These are phyloP conservation scores for Fusarium nelsonii DNA, from an alignment of 2,329 filamentous ascomycete genomes.

Conservation along the genomic window DNA sequence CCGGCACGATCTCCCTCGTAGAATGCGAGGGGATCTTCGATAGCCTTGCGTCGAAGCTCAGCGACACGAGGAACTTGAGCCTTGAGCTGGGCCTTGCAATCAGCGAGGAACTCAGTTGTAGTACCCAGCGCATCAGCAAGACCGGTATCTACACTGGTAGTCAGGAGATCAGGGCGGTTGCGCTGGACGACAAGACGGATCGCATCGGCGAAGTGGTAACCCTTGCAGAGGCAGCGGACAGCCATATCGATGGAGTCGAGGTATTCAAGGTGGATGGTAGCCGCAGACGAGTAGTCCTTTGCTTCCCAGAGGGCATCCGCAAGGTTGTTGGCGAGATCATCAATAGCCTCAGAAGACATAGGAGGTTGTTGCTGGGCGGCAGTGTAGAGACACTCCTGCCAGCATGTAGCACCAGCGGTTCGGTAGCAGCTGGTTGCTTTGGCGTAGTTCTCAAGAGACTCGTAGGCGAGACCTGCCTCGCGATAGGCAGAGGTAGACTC, in stretches of 20 bases:
- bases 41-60: constrained; percentile 84
- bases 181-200: constrained; percentile 78
- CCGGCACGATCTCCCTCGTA: constrained; percentile 80
- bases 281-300: constrained; percentile 85
- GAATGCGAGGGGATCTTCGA: constrained; percentile 87
- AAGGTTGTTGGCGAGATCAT: constrained; percentile 77
- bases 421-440: constrained; percentile 87
- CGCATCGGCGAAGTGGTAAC: constrained; percentile 89
- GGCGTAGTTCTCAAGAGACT: constrained; percentile 80
- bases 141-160: constrained; percentile 77
- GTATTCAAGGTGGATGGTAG: constrained; percentile 84
- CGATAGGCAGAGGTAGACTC: constrained; percentile 80
- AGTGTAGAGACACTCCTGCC: constrained; percentile 89
- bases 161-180: constrained; percentile 71
- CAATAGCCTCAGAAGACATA: constrained; percentile 70
- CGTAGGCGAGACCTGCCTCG: constrained; percentile 91
- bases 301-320: constrained; percentile 84
- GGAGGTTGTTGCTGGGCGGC: constrained; percentile 76
- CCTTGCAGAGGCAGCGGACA: constrained; percentile 84
- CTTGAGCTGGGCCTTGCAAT: constrained; percentile 86
- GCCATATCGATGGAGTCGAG: constrained; percentile 78
- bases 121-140: constrained; percentile 84
- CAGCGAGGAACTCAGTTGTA: constrained; percentile 91
- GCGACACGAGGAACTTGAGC: constrained; percentile 88
- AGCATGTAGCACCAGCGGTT: constrained; percentile 78